Conservation (phyloP, 2,329 filamentous ascomycete species). For the Neurospora crassa region DNA sequence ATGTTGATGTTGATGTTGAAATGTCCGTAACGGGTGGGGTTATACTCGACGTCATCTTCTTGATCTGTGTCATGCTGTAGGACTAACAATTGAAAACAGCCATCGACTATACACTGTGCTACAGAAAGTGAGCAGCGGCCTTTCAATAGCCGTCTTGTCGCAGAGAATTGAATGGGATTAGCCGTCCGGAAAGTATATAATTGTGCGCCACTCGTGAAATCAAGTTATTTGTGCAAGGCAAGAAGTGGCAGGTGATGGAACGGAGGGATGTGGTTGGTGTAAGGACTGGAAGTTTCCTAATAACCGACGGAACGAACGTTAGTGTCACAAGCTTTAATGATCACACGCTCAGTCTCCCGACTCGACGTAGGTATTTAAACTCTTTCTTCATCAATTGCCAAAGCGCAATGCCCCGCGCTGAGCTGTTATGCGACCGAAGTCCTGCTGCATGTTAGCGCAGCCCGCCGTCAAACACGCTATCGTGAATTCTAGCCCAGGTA, state of each 20-base stretch:
- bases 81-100: neutral
- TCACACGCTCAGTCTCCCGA: neutral
- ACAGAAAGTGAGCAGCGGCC: neutral
- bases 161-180: too few species aligned
- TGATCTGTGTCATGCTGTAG: constrained; percentile 14
- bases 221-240: neutral
- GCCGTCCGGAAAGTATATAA: neutral
- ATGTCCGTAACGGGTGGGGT: neutral
- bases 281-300: neutral
- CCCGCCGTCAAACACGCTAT: neutral
- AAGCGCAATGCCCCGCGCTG: neutral
- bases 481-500: neutral
- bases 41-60: constrained; percentile 9
- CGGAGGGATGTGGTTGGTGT: neutral
- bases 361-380: neutral
- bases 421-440: neutral
- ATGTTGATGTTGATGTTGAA: neutral
- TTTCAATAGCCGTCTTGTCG: neutral
- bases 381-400: neutral
- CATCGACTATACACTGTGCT: neutral
- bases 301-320: neutral
- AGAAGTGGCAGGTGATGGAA: neutral
- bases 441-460: neutral
- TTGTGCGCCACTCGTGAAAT: neutral
- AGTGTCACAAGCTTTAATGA: neutral